phyloP scores from a whole-genome alignment of 805 yeast genomes.

The Starmerella bombi region DNA sequence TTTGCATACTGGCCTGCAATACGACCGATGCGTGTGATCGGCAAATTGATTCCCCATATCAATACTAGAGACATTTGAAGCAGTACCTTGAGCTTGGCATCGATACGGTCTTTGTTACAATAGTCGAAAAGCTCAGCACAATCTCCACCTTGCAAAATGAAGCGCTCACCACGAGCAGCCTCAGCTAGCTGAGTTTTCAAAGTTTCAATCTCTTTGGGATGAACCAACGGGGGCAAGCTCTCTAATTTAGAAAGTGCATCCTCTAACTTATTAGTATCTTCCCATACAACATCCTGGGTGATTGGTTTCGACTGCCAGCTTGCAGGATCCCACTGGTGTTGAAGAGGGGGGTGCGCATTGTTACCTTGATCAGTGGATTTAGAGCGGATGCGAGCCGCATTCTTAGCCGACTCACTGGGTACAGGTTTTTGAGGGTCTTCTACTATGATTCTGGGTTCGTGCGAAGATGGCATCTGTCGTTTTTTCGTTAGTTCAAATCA shows the following conservation, averaged over 20 bases:
- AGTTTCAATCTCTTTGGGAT: slow-evolving; percentile 29
- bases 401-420: slow-evolving; percentile 29
- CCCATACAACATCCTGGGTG: slow-evolving; percentile 33
- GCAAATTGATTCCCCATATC: slow-evolving; percentile 33
- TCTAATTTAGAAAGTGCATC: slow-evolving; percentile 32
- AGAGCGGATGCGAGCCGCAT: slow-evolving; percentile 31
- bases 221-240: slow-evolving; percentile 33
- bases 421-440: slow-evolving; percentile 27
- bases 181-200: slow-evolving; percentile 28
- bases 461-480: not conserved
- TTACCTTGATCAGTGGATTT: slow-evolving; percentile 22
- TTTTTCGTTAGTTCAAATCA: not conserved
- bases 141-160: slow-evolving; percentile 34
- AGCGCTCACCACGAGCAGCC: slow-evolving; percentile 34
- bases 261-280: slow-evolving; percentile 29
- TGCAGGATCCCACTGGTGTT: slow-evolving; percentile 29
- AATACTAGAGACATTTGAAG: slow-evolving; percentile 34
- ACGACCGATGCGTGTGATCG: slow-evolving; percentile 32
- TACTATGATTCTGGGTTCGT: slow-evolving; percentile 22
- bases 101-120: slow-evolving; percentile 31
- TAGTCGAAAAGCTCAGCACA: slow-evolving; percentile 35
- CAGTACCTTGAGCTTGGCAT: slow-evolving; percentile 31
- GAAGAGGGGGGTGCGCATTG: slow-evolving; percentile 10
- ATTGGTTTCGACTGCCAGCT: slow-evolving; percentile 35
- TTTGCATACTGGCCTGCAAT: slow-evolving; percentile 36